phyloP scores from a whole-genome alignment of 2,329 filamentous ascomycete species.

The Bretziella fagacearum region DNA sequence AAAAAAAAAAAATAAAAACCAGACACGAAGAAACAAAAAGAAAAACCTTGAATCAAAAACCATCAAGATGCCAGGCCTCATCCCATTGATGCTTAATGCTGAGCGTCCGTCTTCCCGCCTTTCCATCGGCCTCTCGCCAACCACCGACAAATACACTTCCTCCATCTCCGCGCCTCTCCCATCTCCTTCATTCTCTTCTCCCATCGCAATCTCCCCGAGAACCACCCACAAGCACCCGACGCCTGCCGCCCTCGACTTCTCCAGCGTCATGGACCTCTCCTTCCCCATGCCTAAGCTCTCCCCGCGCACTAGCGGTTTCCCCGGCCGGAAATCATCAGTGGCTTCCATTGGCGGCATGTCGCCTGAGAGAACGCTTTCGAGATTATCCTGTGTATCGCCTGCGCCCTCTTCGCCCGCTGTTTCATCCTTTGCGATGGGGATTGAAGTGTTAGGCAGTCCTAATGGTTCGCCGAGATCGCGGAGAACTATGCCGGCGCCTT shows the following conservation, averaged over 20 bases:
- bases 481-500: conserved; percentile 9
- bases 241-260: conserved; percentile 8
- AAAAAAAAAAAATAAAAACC: not conserved
- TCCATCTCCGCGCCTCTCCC: conserved; percentile 1
- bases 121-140: conserved; percentile 14
- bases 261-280: conserved; percentile 10
- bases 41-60: not conserved
- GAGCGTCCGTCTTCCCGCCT: conserved; percentile 11
- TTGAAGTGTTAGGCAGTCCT: not conserved
- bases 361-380: conserved; percentile 19
- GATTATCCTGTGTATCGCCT: conserved; percentile 16
- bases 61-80: conserved; percentile 20
- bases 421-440: not conserved
- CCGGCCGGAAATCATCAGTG: conserved; percentile 7
- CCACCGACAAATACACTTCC: conserved; percentile 10
- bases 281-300: conserved; percentile 13
- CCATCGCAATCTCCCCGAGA: not conserved
- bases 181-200: conserved; percentile 3
- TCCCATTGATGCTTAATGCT: conserved; percentile 21
- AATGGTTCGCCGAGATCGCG: conserved; percentile 6
- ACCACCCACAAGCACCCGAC: not conserved
- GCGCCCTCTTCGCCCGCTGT: not conserved
- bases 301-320: conserved; percentile 4
- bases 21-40: not conserved
- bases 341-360: conserved; percentile 7